Conservation (phyloP, 2,329 filamentous ascomycete genomes). For the Sporothrix sp. region DNA sequence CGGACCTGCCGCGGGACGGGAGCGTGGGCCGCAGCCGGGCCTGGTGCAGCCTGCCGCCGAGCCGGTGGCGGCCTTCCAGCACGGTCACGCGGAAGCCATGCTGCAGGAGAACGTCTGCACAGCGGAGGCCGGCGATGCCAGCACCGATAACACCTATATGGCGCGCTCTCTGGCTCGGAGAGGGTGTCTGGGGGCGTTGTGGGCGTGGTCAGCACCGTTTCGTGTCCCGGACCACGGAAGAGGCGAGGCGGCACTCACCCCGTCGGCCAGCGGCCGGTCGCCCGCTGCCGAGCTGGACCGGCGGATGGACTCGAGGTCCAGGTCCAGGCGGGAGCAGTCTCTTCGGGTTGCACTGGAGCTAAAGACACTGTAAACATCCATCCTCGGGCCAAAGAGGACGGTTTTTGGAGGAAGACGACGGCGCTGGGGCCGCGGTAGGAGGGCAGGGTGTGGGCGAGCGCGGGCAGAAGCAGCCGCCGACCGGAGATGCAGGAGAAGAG, state of each 20-base stretch:
- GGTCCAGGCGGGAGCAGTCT: slow-evolving; percentile 39
- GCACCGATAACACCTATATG: slow-evolving; percentile 61
- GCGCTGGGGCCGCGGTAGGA: background rate
- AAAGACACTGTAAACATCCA: slow-evolving; percentile 46
- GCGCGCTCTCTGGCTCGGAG: slow-evolving; percentile 24
- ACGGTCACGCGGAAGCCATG: slow-evolving; percentile 59
- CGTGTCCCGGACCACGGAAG: background rate
- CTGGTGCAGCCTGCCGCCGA: slow-evolving; percentile 56
- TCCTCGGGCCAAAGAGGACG: slow-evolving; percentile 19
- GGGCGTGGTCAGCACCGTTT: background rate
- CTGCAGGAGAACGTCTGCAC: slow-evolving; percentile 56
- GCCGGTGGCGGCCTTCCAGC: slow-evolving; percentile 55
- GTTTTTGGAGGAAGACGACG: background rate
- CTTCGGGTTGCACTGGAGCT: slow-evolving; percentile 35
- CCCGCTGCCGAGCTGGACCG: slow-evolving; percentile 21
- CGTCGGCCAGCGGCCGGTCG: background rate
- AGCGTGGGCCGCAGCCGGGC: slow-evolving; percentile 28
- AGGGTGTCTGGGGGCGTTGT: background rate
- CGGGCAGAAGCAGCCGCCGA: background rate
- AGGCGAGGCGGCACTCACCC: background rate
- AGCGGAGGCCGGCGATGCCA: slow-evolving; percentile 60
- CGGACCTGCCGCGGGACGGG: too few species aligned
- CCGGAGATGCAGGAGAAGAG: background rate
- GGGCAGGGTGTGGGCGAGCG: background rate
- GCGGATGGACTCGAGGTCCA: slow-evolving; percentile 36